Base-by-base conservation (phyloP, 768 basidiomycete genomes). In the Naganishia onofrii region DNA sequence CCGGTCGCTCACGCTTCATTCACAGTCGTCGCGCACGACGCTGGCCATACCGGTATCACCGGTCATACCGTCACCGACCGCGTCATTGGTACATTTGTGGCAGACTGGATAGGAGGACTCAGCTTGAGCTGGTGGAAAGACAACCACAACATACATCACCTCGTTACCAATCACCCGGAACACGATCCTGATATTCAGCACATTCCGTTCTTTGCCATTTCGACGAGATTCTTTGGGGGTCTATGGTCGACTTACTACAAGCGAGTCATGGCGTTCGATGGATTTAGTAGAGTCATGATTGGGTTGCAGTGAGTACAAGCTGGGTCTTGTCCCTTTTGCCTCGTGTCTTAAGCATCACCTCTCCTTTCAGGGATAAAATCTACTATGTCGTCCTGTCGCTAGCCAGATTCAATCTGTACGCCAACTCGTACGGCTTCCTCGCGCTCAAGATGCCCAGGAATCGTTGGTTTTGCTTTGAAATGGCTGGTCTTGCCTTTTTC, bases 61-160 rank as follows among this genome's bases (percentile, higher is more conserved):
- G 93, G 94, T 70, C 83, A 89, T 76, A 95, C 92, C 90, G 80
- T 84, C 19, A 81, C 84, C 54, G 95, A 99, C 80, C 87, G 93
- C 36, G 76, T 92, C 44, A 82, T 94, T 42, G 89, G 87, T 15
- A 94, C 89, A 68, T 29, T 74, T 3, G 79, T 72, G 54, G 91
- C 95, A 0, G 87, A 93, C 79, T 92, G 89, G 76, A 83, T 93
- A 56, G 96, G 96, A 29, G 96, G 96, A 5, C 83, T 99, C 66
- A 96, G 93, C 78, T 85, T 96, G 28, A 92, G 93, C 48, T 99
- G 96, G 96, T 99, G 95, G 95, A 91, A 92, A 48, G 86, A 93
- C 79, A 84, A 84, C 78, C 96, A 99, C 79, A 96, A 98, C 76
- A 88, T 94, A 56, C 94, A 97, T 83, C 94, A 97, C 82, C 84